A percentile compares a stretch with the other conserved stretches of the same genome.
These are phyloP conservation scores for Microdochium paspali DNA, from an alignment of 2,329 filamentous ascomycete genomes.

Conservation along the genomic window DNA sequence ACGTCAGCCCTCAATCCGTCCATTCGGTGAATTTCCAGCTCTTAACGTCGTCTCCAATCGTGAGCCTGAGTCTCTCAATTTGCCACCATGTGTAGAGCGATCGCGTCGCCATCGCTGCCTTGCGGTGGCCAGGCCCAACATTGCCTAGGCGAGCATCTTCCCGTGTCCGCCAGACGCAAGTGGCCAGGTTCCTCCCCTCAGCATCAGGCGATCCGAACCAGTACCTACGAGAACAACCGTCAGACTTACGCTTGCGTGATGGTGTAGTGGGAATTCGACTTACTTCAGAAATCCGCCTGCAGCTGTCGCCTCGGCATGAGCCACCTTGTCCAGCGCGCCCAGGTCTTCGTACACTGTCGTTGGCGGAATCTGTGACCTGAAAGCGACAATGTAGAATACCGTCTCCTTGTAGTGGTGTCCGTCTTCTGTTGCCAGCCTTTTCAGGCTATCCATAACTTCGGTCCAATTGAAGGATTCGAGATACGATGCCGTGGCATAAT, in stretches of 20 bases:
- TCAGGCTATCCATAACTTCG: constrained; percentile 50
- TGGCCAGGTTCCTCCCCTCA: constrained; percentile 70
- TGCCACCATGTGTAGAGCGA: constrained; percentile 57
- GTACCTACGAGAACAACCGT: constrained; percentile 43
- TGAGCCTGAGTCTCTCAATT: constrained; percentile 62
- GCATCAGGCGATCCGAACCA: constrained; percentile 75
- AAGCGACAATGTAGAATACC: constrained; percentile 76
- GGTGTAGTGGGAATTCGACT: constrained; percentile 8
- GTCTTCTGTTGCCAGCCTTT: constrained; percentile 35
- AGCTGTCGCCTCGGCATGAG: constrained; percentile 69
- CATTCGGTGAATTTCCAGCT: constrained; percentile 57
- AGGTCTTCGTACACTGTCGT: constrained; percentile 60
- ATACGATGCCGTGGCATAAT: constrained; percentile 74
- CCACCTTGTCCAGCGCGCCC: constrained; percentile 64
- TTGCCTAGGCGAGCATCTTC: constrained; percentile 52
- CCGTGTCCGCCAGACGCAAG: constrained; percentile 57
- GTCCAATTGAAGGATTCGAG: constrained; percentile 68
- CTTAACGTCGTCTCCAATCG: constrained; percentile 54
- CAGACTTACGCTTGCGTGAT: neutral
- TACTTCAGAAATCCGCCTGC: constrained; percentile 77
- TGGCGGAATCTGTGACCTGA: constrained; percentile 63
- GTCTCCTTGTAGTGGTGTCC: constrained; percentile 47
- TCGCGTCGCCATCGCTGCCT: constrained; percentile 57
- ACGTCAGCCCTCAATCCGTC: constrained; percentile 25
- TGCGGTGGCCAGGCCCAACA: constrained; percentile 46